These are phyloP conservation scores for Vicia sativa DNA, from an alignment of 306 rosid species.

Conservation along the genomic window DNA sequence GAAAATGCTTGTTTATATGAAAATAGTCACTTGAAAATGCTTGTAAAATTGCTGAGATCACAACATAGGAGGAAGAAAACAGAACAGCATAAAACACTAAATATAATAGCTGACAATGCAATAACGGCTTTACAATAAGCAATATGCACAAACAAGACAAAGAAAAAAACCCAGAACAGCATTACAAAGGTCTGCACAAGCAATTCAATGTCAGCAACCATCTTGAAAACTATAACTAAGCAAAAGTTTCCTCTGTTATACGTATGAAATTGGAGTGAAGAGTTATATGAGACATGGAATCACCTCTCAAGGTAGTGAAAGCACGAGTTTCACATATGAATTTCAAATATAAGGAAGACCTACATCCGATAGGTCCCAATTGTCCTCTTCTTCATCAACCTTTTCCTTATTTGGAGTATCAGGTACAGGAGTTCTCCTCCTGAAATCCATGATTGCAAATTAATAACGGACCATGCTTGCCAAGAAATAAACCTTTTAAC, in stretches of 20 bases:
- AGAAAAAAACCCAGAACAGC: not conserved
- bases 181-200: conserved; percentile 9
- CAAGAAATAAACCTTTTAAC: not conserved
- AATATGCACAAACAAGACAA: not conserved
- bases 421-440: conserved; percentile 28
- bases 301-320: not conserved
- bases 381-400: conserved; percentile 35
- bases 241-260: conserved; percentile 5
- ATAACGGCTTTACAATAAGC: conserved; percentile 9
- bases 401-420: conserved; percentile 17
- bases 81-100: not conserved
- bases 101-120: not conserved
- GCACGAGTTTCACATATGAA: not conserved
- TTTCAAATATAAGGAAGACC: conserved; percentile 41
- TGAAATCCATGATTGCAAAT: conserved; percentile 38
- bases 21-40: not conserved
- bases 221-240: conserved; percentile 6
- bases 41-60: not conserved
- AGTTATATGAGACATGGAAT: not conserved
- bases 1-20: too few relatives aligned
- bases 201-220: not conserved
- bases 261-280: not conserved
- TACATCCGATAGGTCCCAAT: conserved; percentile 43
- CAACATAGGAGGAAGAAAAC: too few relatives aligned
- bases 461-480: conserved; percentile 27